Evolutionary conservation across 2,329 filamentous ascomycete species (phyloP).

Genomic region (Bimuria novae-zelandiae): DNA sequence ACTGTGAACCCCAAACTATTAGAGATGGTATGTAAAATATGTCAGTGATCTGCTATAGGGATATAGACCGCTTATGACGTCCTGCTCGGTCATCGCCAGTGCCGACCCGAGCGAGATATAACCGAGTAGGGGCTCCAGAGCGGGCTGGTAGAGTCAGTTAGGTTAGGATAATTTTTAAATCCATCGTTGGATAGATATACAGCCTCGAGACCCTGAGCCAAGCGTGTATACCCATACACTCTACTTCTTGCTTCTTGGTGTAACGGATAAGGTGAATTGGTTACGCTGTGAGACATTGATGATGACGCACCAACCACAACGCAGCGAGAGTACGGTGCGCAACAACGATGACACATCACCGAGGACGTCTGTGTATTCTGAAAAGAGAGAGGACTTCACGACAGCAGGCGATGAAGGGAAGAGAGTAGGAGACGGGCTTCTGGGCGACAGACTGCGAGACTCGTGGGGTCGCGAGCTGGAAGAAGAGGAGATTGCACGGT

Average conservation of each 20-base stretch:
- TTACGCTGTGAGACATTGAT: no score
- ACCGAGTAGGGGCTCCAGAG: neutral
- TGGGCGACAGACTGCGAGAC: neutral
- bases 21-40: no score
- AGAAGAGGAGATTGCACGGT: neutral
- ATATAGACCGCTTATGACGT: slow-evolving; percentile 1
- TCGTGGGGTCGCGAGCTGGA: neutral
- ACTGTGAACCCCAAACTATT: no score
- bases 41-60: neutral
- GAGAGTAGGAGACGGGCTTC: neutral
- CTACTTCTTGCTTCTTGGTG: no score
- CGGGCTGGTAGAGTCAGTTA: slow-evolving; percentile 1
- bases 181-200: neutral
- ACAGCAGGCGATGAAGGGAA: neutral
- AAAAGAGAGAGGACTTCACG: neutral
- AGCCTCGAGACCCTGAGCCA: no score
- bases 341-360: neutral
- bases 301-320: slow-evolving; percentile 2
- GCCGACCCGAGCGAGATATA: slow-evolving; percentile 1
- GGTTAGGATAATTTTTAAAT: slow-evolving; percentile 1
- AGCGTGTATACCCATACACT: no score
- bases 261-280: no score
- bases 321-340: neutral
- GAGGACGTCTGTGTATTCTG: neutral
- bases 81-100: slow-evolving; percentile 1